Conservation (phyloP, 306 rosid species). For the Cucurbita pepo region DNA sequence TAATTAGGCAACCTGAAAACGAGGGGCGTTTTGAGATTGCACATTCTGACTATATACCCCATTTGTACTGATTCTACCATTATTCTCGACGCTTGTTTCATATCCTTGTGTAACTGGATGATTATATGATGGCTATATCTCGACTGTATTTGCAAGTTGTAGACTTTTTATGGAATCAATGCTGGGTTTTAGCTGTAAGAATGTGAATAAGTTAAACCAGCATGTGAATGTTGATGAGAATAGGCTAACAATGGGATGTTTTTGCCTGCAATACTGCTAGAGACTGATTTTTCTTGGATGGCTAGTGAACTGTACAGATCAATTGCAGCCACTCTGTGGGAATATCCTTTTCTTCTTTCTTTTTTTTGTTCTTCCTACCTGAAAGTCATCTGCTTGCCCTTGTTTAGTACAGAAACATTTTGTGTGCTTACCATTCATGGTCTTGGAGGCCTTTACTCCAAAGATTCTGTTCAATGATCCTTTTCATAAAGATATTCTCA, state of each 20-base stretch:
- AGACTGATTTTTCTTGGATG: background rate
- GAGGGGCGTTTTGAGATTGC: background rate
- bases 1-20: slow-evolving; percentile 20
- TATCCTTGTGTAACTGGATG: background rate
- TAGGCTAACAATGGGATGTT: background rate
- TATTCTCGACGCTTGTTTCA: background rate
- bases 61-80: slow-evolving; percentile 2
- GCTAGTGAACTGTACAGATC: background rate
- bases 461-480: background rate
- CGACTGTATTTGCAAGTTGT: background rate
- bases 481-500: too few species aligned
- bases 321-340: background rate
- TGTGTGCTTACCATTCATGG: background rate
- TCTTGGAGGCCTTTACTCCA: background rate
- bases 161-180: slow-evolving; percentile 26
- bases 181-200: slow-evolving; percentile 50
- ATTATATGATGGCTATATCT: background rate
- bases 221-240: background rate
- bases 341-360: background rate
- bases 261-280: background rate
- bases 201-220: slow-evolving; percentile 24
- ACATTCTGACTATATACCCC: background rate
- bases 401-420: background rate
- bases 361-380: background rate
- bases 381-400: background rate